Evolutionary conservation across 139 green algal species (phyloP), one percentile per base, ranked within the genome.

Genomic region (Chlorella vulgaris): DNA sequence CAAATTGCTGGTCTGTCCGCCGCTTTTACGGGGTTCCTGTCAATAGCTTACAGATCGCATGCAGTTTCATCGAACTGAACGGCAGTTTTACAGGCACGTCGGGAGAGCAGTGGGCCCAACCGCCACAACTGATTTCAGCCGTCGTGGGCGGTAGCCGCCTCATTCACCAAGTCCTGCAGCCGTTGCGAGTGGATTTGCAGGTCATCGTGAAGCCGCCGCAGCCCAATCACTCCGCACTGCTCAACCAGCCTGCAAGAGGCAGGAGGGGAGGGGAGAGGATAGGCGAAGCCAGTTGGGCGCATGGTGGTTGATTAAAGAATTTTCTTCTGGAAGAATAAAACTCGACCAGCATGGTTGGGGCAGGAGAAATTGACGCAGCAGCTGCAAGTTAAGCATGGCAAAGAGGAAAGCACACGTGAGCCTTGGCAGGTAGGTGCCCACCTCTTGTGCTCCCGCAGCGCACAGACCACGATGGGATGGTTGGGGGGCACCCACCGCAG

Each of bases 131-230:
- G 26, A 29, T 42, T 42, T 76, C 68, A 58, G 8, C 40, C 68
- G 28, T 76, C 43, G 8, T n/a, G 63, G 47, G 28, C 33, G 1
- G 33, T 65, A 0, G 7, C n/a, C 31, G 70, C 70, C 47, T 77
- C 70, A 24, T 47, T 24, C 19, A 77, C 47, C 19, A 77, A 10
- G 70, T 77, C 70, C 6, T n/a, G 24, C 31, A 77, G 70, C 15
- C 70, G 43, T 47, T 77, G 70, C 29, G 26, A 2, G 70, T 77
- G 70, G 21, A 77, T 77, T 33, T 77, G 47, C 29, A 77, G 47
- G 31, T 63, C 47, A 47, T 77, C 70, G 5, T 58, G 7, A 15
- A 77, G n/a, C 3, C 35, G 31, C 26, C 70, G 70, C 70, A 77
- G 70, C 24, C 70, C 70, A 29, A 35, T 47, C 29, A 3, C 3